Evolutionary conservation across 768 basidiomycete genomes (phyloP).

Genomic region (Boletus rubroflammeus): DNA sequence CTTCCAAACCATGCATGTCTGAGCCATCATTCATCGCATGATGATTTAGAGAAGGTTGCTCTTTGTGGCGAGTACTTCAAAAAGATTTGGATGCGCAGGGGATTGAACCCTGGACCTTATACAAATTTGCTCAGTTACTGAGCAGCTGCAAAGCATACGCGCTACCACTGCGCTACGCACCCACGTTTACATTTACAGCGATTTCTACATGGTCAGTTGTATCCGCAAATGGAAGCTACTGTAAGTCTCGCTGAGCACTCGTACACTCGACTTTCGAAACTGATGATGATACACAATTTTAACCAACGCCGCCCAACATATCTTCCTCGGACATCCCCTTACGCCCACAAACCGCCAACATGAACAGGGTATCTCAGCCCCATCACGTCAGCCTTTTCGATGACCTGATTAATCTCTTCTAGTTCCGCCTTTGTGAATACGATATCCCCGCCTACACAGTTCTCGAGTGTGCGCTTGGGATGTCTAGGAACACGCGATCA

Average conservation of each 20-base stretch:
- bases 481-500: conserved; percentile 16
- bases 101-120: conserved; percentile 44
- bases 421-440: conserved; percentile 39
- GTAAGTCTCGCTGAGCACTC: too few species aligned
- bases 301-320: neutral
- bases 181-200: neutral
- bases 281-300: too few species aligned
- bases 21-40: neutral
- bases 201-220: neutral
- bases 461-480: conserved; percentile 41
- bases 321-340: neutral
- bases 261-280: neutral
- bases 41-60: too few species aligned
- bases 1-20: neutral
- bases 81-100: conserved; percentile 39
- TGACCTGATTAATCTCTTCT: conserved; percentile 36
- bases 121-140: conserved; percentile 22
- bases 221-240: neutral
- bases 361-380: conserved; percentile 38
- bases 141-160: conserved; percentile 40
- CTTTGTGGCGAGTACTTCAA: neutral
- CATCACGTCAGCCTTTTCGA: conserved; percentile 36
- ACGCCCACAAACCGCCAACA: conserved; percentile 31
- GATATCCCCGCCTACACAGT: conserved; percentile 41
- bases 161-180: conserved; percentile 38